A percentile compares a stretch with the other conserved stretches of the same genome.
Conservation (phyloP, 805 yeast species). For the Metschnikowia chrysomelidarum region DNA sequence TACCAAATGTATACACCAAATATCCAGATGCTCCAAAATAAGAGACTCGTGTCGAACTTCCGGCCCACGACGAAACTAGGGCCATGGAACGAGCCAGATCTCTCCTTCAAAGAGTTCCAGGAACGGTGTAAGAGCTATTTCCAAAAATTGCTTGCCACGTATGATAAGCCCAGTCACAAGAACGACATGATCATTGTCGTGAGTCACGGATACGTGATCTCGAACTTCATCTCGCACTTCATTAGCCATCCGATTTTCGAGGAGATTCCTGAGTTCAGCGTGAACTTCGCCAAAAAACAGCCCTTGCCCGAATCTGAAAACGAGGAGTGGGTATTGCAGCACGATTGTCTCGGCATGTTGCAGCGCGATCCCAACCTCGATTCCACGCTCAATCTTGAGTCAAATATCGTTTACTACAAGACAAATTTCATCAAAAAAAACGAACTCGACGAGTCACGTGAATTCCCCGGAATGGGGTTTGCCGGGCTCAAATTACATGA, state of each 20-base stretch:
- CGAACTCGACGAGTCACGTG: slow-evolving; percentile 23
- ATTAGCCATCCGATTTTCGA: slow-evolving; percentile 44
- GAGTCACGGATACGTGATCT: slow-evolving; percentile 42
- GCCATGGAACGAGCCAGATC: slow-evolving; percentile 41
- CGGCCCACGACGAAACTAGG: slow-evolving; percentile 44
- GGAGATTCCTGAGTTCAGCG: slow-evolving; percentile 41
- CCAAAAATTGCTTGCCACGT: slow-evolving; percentile 41
- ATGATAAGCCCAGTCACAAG: slow-evolving; percentile 34
- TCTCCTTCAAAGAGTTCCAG: slow-evolving; percentile 40
- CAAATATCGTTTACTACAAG: slow-evolving; percentile 43
- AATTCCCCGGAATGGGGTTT: slow-evolving; percentile 18
- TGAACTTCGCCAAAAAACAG: slow-evolving; percentile 31
- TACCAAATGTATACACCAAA: slow-evolving; percentile 47
- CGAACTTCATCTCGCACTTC: slow-evolving; percentile 38
- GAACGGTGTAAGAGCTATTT: slow-evolving; percentile 38
- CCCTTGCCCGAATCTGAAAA: too few species aligned
- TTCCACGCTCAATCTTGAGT: slow-evolving; percentile 34
- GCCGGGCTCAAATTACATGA: slow-evolving; percentile 14
- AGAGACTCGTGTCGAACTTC: slow-evolving; percentile 35
- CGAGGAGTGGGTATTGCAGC: slow-evolving; percentile 34
- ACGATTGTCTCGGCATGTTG: slow-evolving; percentile 33
- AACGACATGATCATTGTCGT: slow-evolving; percentile 36
- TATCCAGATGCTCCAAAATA: slow-evolving; percentile 33
- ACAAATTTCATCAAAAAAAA: slow-evolving; percentile 41
- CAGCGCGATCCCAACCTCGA: slow-evolving; percentile 25